Conservation (phyloP, 108 stramenopile genomes). For the Fistulifera solaris region DNA sequence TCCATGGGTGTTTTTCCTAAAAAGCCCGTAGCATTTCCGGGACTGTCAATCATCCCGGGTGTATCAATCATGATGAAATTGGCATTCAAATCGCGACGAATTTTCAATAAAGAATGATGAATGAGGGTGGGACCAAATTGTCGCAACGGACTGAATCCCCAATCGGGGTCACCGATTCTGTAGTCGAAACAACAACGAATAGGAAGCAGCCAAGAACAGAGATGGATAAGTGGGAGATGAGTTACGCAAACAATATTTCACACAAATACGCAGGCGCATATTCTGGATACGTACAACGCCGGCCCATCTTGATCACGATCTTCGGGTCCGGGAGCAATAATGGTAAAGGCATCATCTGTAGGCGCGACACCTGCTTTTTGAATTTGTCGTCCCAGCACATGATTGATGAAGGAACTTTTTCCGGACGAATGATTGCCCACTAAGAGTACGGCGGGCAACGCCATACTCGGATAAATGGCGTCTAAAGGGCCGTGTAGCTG, state of each 20-base stretch:
- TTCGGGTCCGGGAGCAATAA: slow-evolving; percentile 88
- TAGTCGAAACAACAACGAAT: too few species aligned
- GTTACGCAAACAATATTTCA: too few species aligned
- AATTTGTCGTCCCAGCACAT: slow-evolving; percentile 78
- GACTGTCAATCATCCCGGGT: slow-evolving; percentile 77
- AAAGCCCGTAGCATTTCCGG: slow-evolving; percentile 2
- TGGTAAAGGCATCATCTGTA: slow-evolving; percentile 98
- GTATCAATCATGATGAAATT: slow-evolving; percentile 90
- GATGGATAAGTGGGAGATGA: background rate
- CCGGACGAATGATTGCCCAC: slow-evolving; percentile 96
- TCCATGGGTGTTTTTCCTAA: slow-evolving; percentile 41
- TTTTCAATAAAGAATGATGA: slow-evolving; percentile 93
- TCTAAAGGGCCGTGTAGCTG: background rate
- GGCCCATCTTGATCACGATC: slow-evolving; percentile 93
- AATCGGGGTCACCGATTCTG: slow-evolving; percentile 86
- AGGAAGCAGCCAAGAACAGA: background rate
- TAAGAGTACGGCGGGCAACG: slow-evolving; percentile 92
- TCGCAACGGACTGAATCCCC: slow-evolving; percentile 87
- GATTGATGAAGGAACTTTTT: slow-evolving; percentile 96
- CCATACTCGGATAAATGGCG: slow-evolving; percentile 22
- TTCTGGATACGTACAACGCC: slow-evolving; percentile 27
- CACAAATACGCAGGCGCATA: slow-evolving; percentile 66
- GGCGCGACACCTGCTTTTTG: slow-evolving; percentile 99
- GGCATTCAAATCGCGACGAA: slow-evolving; percentile 42
- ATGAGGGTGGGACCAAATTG: slow-evolving; percentile 94